Evolutionary conservation across 2,329 filamentous ascomycete genomes (phyloP), one percentile per base, ranked within the genome.

Genomic region (Clonostachys solani): DNA sequence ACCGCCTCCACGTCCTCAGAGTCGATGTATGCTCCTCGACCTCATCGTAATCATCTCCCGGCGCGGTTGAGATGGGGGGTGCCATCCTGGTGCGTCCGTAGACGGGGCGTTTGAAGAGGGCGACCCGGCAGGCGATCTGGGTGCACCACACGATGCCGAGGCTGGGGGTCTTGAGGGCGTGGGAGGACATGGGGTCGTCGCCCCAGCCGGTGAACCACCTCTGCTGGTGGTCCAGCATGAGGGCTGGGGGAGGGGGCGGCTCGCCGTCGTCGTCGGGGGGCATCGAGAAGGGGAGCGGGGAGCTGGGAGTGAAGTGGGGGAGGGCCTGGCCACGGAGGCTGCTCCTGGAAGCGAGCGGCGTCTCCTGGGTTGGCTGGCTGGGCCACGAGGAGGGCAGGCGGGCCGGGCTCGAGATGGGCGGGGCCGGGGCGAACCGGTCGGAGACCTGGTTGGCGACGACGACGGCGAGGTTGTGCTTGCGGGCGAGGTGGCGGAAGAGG

Each of bases 131-230:
- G 2, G 89, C 83, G 43, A 96, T 83, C 70, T 96, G 92, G 33
- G 91, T 92, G 4, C 89, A 84, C 92, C 92, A 97, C 12, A 95
- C 86, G 8, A 96, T 75, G 1, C 92, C 92, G 19, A 97, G 69
- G 7, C 88, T 88, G 0, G 92, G 92, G 0, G 89, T 96, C 68
- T 96, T 97, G 47, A 86, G 68, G 9, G 66, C 57, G 43, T 71
- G 63, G 12, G 67, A 59, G 17, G 69, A 64, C 23, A 66, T 57
- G 15, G 76, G 70, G 47, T 83, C 75, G 63, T 95, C 89, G 18
- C 92, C 91, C 92, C 94, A 96, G 52, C 94, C 92, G 5, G 92
- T 95, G 68, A 96, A 95, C 81, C 92, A 96, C 40, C 88, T 81
- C 64, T 96, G 90, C 66, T 97, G 92, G 65, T 96, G 88, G 56